Percentiles rank a stretch among this genome's conserved stretches.
Evolutionary conservation across 2,329 filamentous ascomycete genomes (phyloP).

Genomic region (Sordariomycetes sp.): DNA sequence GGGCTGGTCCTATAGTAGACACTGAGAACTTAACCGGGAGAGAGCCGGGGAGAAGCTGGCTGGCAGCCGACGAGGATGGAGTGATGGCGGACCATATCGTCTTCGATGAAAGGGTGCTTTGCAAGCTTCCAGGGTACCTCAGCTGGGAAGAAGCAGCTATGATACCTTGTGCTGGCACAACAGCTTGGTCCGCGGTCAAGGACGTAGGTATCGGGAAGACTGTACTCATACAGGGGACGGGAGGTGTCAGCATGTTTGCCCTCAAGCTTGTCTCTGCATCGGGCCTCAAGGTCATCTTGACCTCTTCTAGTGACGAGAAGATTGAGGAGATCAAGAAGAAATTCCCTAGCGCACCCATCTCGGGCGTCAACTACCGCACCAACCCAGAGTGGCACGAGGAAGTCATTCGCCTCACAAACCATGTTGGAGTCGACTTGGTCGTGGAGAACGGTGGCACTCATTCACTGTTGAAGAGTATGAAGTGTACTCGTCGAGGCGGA

Average conservation of each 20-base stretch:
- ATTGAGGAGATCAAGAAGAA: constrained; percentile 14
- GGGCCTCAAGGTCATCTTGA: constrained; percentile 24
- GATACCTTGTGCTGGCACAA: constrained; percentile 33
- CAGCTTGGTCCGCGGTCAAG: constrained; percentile 34
- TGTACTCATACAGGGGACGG: constrained; percentile 33
- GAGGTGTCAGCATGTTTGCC: constrained; percentile 23
- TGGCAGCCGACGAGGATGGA: constrained; percentile 33
- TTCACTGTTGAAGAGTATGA: constrained; percentile 26
- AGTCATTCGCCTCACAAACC: constrained; percentile 19
- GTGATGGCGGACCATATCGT: constrained; percentile 29
- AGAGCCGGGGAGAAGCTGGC: constrained; percentile 25
- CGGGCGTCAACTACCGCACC: constrained; percentile 20
- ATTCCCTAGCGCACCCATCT: constrained; percentile 12
- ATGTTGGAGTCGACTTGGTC: constrained; percentile 23
- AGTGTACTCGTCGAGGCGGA: constrained; percentile 28
- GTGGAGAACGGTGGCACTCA: constrained; percentile 27
- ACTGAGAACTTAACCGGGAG: constrained; percentile 28
- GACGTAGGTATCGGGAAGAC: constrained; percentile 25
- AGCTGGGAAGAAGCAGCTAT: constrained; percentile 23
- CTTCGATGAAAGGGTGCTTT: constrained; percentile 26
- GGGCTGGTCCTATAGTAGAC: constrained; percentile 26
- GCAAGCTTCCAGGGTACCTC: constrained; percentile 24
- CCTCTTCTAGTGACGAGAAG: constrained; percentile 24
- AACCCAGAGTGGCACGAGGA: constrained; percentile 20
- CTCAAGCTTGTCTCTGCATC: constrained; percentile 21